phyloP scores from a whole-genome alignment of 1,284 basidiomycete genomes.

The Tausonia pullulans region DNA sequence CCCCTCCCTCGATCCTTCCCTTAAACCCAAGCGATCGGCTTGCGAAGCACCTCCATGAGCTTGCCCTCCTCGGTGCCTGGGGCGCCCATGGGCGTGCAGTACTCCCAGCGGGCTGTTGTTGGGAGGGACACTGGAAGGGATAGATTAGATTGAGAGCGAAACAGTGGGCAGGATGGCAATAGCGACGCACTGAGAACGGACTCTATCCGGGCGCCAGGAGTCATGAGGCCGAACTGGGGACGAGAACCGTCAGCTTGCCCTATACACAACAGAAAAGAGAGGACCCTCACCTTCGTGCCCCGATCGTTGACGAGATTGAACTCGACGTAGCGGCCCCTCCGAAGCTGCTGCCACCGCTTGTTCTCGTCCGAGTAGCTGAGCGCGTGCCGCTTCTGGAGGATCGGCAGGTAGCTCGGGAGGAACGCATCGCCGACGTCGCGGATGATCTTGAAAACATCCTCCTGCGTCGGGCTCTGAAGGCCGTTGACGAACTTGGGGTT shows the following conservation, averaged over 20 bases:
- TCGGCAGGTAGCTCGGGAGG: constrained; percentile 77
- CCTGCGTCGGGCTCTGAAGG: constrained; percentile 26
- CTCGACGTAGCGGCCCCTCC: constrained; percentile 83
- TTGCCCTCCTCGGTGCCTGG: constrained; percentile 53
- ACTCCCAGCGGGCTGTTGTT: constrained; percentile 86
- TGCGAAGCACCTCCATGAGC: constrained; percentile 55
- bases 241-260: too few relatives aligned
- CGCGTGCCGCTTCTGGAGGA: constrained; percentile 49
- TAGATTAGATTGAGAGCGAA: background rate
- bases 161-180: background rate
- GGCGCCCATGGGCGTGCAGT: constrained; percentile 64
- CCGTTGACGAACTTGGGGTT: background rate
- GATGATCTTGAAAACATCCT: constrained; percentile 66
- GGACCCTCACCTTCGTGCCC: constrained; percentile 46
- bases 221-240: constrained; percentile 63
- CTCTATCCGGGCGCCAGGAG: constrained; percentile 83
- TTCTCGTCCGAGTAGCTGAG: constrained; percentile 49
- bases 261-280: too few relatives aligned
- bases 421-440: constrained; percentile 62
- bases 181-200: constrained; percentile 72
- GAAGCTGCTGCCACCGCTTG: constrained; percentile 78
- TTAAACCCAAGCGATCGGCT: constrained; percentile 58
- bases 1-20: background rate
- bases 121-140: constrained; percentile 43
- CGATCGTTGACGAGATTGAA: constrained; percentile 58